Base-by-base conservation (phyloP, 169 alveolate genomes). In the Plasmodium fragile region DNA sequence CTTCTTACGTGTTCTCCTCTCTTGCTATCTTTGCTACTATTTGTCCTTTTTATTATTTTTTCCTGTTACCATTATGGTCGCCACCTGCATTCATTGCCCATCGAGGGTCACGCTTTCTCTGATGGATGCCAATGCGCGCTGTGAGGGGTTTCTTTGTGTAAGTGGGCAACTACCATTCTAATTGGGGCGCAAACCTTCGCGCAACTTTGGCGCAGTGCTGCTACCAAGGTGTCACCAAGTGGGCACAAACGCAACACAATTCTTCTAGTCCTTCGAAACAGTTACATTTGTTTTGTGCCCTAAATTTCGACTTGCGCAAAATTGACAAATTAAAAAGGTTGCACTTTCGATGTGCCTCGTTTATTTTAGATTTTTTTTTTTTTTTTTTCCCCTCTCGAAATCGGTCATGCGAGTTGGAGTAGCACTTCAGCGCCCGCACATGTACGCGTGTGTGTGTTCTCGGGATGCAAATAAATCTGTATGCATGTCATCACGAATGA, bases 341-440 rank as follows among this genome's bases (percentile, higher is more conserved):
- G 75, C 75, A 65, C 75, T 65, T 28, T 8, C 75, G 75, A 65
- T 65, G 75, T 65, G 75, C 36, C 36, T 34, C n/a, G 32, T 28
- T 65, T 65, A 65, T 65, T 65, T 65, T 65, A 25, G 4, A 22
- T 6, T 25, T 65, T 22, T 65, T 65, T 25, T 28, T 65, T 65
- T 65, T 25, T 45, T 45, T 11, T 65, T 59, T 59, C n/a, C 6
- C 22, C 59, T 13, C 75, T 65, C 41, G 75, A 65, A 65, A 65
- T 28, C 30, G n/a, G 13, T 65, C 75, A 65, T 65, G 75, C 25
- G 36, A 2, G 16, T 65, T 65, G 41, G 36, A 65, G 75, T 25
- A 65, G 25, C 75, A 65, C 75, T 25, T 65, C 75, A 25, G 39
- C 34, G 41, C 30, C 8, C 13, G 75, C 16, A 65, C n/a, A n/a